A percentile compares a stretch with the other conserved stretches of the same genome.
phyloP scores from a whole-genome alignment of 345 rosid genomes.

The Rhodamnia rubescens region DNA sequence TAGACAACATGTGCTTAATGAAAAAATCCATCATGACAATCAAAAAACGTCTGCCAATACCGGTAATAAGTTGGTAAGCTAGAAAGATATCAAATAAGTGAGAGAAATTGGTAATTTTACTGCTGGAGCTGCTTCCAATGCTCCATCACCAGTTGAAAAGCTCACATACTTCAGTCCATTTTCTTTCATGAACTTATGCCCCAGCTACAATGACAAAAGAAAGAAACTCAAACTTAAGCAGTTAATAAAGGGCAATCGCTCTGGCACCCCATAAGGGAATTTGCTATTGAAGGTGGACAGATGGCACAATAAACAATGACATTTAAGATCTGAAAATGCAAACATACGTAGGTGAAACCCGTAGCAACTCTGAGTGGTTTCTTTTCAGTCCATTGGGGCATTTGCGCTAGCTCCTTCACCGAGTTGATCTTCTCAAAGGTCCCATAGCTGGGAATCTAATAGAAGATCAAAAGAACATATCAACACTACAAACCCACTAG shows the following conservation, averaged over 20 bases:
- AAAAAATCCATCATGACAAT: not conserved
- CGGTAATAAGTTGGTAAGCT: not conserved
- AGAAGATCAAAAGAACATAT: slow-evolving; percentile 1
- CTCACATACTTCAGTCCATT: slow-evolving; percentile 64
- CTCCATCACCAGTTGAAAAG: slow-evolving; percentile 97
- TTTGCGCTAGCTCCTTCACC: not conserved
- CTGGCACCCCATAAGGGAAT: not conserved
- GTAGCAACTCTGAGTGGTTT: too few relatives aligned
- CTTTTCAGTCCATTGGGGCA: too few relatives aligned
- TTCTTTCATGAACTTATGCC: slow-evolving; percentile 82
- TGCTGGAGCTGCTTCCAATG: slow-evolving; percentile 97
- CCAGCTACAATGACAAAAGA: slow-evolving; percentile 42
- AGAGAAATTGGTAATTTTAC: slow-evolving; percentile 30
- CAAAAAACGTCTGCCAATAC: not conserved
- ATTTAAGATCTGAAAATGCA: too few relatives aligned
- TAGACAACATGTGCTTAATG: not conserved
- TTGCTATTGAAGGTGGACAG: not conserved
- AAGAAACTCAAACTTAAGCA: not conserved
- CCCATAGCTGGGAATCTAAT: slow-evolving; percentile 87
- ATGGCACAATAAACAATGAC: not conserved
- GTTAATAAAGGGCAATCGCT: not conserved
- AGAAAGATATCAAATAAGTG: not conserved
- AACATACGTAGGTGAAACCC: too few relatives aligned
- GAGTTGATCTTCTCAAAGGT: slow-evolving; percentile 92
- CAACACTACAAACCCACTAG: not conserved